phyloP scores from a whole-genome alignment of 305 asterid species.

The Plantago coronopus region DNA sequence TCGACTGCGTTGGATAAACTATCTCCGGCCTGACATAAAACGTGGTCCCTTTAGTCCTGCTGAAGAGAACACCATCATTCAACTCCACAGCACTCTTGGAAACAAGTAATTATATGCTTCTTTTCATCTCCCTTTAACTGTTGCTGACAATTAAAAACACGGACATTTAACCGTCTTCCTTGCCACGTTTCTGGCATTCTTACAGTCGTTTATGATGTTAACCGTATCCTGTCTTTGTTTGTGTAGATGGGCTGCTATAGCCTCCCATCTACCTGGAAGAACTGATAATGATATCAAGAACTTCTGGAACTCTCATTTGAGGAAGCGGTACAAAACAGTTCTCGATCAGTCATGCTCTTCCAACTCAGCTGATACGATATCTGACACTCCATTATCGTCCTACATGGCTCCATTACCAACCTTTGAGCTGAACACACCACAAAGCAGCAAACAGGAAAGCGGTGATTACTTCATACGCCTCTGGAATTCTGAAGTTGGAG shows the following conservation, averaged over 20 bases:
- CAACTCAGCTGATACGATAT: slow-evolving; percentile 23
- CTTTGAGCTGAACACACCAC: slow-evolving; percentile 23
- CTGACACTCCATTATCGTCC: slow-evolving; percentile 24
- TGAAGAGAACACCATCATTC: slow-evolving; percentile 46
- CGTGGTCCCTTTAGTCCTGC: slow-evolving; percentile 56
- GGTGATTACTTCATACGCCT: slow-evolving; percentile 52
- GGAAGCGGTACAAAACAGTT: slow-evolving; percentile 31
- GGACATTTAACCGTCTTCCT: too few species aligned
- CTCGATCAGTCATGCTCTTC: slow-evolving; percentile 25
- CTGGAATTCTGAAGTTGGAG: slow-evolving; percentile 63
- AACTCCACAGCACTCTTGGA: slow-evolving; percentile 48
- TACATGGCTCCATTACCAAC: slow-evolving; percentile 43
- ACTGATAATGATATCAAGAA: slow-evolving; percentile 75
- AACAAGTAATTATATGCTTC: slow-evolving; percentile 44
- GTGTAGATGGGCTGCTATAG: slow-evolving; percentile 65
- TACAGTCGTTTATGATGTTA: not conserved
- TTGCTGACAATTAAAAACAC: not conserved
- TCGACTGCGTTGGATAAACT: slow-evolving; percentile 78
- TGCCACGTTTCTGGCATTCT: not conserved
- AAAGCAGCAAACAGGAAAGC: slow-evolving; percentile 9
- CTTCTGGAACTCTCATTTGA: slow-evolving; percentile 63
- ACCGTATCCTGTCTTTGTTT: not conserved
- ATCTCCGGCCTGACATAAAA: slow-evolving; percentile 61
- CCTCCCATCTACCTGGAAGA: slow-evolving; percentile 64
- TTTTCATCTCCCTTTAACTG: not conserved